Evolutionary conservation across 2,329 filamentous ascomycete genomes (phyloP).

Genomic region (Penicillium sp.): DNA sequence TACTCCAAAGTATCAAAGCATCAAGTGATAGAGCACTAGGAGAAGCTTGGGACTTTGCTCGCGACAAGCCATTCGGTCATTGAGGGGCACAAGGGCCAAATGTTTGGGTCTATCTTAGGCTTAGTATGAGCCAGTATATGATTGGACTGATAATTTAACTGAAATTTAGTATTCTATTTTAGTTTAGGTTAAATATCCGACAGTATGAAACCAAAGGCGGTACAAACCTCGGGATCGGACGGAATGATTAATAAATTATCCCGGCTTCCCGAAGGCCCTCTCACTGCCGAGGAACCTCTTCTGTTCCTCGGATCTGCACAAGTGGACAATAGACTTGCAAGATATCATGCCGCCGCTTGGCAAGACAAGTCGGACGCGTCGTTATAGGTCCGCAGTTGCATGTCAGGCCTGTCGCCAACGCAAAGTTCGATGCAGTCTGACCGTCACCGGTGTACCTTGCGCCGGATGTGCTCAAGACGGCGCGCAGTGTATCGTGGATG

Average conservation of each 20-base stretch:
- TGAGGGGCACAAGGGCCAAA: background rate
- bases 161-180: too few relatives aligned
- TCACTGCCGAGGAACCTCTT: background rate
- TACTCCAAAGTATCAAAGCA: too few relatives aligned
- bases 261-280: background rate
- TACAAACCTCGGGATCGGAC: background rate
- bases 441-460: constrained; percentile 27
- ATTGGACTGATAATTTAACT: background rate
- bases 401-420: constrained; percentile 21
- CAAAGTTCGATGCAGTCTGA: constrained; percentile 21
- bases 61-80: background rate
- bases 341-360: background rate
- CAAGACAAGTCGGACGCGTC: constrained; percentile 4
- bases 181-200: too few relatives aligned
- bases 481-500: constrained; percentile 26
- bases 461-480: constrained; percentile 29
- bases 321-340: background rate
- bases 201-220: background rate
- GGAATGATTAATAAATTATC: background rate
- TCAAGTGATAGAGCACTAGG: too few relatives aligned
- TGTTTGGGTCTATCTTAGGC: background rate
- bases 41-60: background rate
- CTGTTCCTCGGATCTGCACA: background rate
- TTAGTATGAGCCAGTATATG: background rate
- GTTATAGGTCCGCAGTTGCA: constrained; percentile 16